Evolutionary conservation across 495 filamentous ascomycete species (phyloP).

Genomic region (Trichoderma reesei): DNA sequence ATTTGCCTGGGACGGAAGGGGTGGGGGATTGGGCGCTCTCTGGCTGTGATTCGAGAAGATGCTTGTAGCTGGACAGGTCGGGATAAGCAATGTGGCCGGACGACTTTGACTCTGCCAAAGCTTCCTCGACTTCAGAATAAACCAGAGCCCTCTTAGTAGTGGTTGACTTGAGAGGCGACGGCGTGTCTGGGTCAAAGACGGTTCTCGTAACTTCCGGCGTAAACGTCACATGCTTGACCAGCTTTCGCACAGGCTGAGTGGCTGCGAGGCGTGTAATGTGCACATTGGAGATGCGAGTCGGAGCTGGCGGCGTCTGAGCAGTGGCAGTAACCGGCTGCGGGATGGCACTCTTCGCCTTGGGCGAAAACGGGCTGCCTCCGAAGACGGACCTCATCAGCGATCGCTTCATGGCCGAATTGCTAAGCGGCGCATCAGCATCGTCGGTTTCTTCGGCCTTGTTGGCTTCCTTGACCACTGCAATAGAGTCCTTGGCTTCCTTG

Average conservation of each 20-base stretch:
- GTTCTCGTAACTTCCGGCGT: constrained; percentile 34
- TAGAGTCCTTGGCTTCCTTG: background rate
- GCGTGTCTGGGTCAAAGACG: constrained; percentile 30
- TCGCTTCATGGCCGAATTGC: constrained; percentile 15
- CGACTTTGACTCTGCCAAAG: constrained; percentile 16
- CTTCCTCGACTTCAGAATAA: background rate
- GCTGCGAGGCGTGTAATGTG: constrained; percentile 33
- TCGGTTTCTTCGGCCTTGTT: constrained; percentile 14
- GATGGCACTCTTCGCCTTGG: constrained; percentile 29
- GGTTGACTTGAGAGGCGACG: constrained; percentile 39
- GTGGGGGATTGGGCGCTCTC: constrained; percentile 21
- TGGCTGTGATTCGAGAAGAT: constrained; percentile 19
- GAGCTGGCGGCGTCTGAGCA: constrained; percentile 33
- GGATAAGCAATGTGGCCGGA: constrained; percentile 33
- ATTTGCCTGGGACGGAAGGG: constrained; percentile 39
- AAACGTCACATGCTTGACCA: constrained; percentile 36
- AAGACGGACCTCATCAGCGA: constrained; percentile 10
- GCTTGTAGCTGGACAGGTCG: constrained; percentile 30
- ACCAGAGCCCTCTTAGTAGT: constrained; percentile 18
- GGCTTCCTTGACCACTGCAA: background rate
- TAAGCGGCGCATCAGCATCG: constrained; percentile 25
- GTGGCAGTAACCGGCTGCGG: constrained; percentile 25
- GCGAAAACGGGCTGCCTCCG: constrained; percentile 11
- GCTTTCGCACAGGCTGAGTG: constrained; percentile 38
- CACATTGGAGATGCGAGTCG: constrained; percentile 29